These are phyloP conservation scores for Nothopassalora personata DNA, from an alignment of 2,329 filamentous ascomycete genomes.

Conservation along the genomic window DNA sequence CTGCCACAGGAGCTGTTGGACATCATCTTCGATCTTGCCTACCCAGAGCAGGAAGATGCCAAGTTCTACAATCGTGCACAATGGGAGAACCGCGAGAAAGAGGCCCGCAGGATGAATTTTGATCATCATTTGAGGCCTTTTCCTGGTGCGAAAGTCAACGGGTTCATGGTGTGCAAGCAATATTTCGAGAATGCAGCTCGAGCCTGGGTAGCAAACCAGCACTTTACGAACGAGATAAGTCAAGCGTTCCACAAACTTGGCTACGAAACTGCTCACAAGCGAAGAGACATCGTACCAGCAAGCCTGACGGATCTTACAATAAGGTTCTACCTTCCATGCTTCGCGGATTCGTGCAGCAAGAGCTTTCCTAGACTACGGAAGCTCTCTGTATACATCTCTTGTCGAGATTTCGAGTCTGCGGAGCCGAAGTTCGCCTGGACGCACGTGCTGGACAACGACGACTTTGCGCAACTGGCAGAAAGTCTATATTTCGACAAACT, in stretches of 20 bases:
- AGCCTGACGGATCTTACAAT: not conserved
- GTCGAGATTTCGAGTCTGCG: not conserved
- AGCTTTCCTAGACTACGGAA: not conserved
- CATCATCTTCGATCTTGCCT: not conserved
- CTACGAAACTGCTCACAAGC: no score
- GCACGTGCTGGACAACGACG: not conserved
- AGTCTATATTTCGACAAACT: not conserved
- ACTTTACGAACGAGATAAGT: not conserved
- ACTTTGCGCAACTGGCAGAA: not conserved
- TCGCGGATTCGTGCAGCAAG: not conserved
- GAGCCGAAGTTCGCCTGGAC: not conserved
- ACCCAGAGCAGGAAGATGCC: not conserved
- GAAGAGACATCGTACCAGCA: not conserved
- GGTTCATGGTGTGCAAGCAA: slow-evolving; percentile 3
- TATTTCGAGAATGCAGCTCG: not conserved
- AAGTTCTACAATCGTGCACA: not conserved
- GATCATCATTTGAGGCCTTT: not conserved
- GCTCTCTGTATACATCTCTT: not conserved
- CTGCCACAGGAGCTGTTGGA: not conserved
- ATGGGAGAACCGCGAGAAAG: not conserved
- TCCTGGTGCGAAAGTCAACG: slow-evolving; percentile 1
- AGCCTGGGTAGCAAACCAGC: slow-evolving; percentile 3
- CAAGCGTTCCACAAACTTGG: not conserved
- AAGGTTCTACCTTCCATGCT: not conserved
- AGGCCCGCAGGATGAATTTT: not conserved